Evolutionary conservation across 306 rosid species (phyloP).

Genomic region (Begonia masoniana): DNA sequence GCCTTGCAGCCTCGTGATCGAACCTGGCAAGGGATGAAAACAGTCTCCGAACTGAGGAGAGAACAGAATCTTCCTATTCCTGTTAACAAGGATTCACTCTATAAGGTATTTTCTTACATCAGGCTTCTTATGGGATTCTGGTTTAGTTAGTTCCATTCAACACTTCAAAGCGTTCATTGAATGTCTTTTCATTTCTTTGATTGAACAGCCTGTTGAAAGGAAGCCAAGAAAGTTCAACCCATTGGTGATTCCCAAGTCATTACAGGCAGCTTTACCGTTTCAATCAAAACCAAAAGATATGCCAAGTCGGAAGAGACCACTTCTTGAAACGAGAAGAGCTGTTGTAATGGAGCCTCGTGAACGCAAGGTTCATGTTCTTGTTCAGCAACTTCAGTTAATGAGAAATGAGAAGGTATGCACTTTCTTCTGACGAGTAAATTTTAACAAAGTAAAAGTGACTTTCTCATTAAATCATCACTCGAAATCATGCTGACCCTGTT

Average conservation of each 20-base stretch:
- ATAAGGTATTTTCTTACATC: slow-evolving; percentile 36
- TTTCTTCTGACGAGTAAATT: background rate
- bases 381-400: slow-evolving; percentile 52
- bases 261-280: slow-evolving; percentile 61
- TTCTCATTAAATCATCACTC: no score
- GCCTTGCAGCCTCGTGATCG: slow-evolving; percentile 74
- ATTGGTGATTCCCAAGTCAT: slow-evolving; percentile 66
- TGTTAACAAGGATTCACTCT: slow-evolving; percentile 79
- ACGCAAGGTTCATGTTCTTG: slow-evolving; percentile 47
- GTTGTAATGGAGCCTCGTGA: slow-evolving; percentile 64
- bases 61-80: slow-evolving; percentile 54
- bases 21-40: slow-evolving; percentile 89
- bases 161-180: background rate
- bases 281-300: slow-evolving; percentile 59
- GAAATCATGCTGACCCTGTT: no score
- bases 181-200: background rate
- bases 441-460: no score
- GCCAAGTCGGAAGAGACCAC: slow-evolving; percentile 26
- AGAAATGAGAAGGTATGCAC: slow-evolving; percentile 39
- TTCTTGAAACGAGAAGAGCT: slow-evolving; percentile 53
- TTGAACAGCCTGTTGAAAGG: slow-evolving; percentile 65
- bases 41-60: slow-evolving; percentile 84
- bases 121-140: background rate
- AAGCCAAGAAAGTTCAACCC: slow-evolving; percentile 66
- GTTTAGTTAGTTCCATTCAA: background rate